Evolutionary conservation across 2,329 filamentous ascomycete species (phyloP), one percentile per base, ranked within the genome.

Genomic region (Zasmidium citrigriseum): DNA sequence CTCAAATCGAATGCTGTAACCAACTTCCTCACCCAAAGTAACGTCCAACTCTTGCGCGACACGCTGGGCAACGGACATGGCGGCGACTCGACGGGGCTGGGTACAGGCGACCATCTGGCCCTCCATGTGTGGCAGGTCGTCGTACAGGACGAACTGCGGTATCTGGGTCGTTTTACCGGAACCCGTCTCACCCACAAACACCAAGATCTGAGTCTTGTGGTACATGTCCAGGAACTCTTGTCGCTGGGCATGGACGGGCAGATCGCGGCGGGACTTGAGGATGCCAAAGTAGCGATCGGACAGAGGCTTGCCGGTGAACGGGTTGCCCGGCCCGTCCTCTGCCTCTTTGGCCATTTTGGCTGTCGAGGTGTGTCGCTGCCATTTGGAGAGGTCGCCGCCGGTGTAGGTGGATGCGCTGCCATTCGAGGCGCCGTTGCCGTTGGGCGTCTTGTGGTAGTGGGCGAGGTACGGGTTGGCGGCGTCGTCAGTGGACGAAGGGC

Each of bases 111-210:
- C 89, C 77, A 97, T 88, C 80, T 97, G 97, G 73, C 86, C 84
- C 67, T 88, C 87, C 63, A 86, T 80, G 70, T 98, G 91, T 23
- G 95, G 93, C 27, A 97, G 84, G 76, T 99, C 95, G 78, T 99
- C 95, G 82, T 89, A 98, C 44, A 99, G 86, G 65, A 99, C 93
- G 75, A 97, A 99, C 76, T 99, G 95, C 1, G 95, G 95, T 61
- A 99, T 98, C 81, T 99, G 95, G 0, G 95, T 99, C 3, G 95
- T 99, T 81, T 99, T 99, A 80, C 95, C 95, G 66, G 95, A 99
- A 86, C 96, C 95, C 9, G 95, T 99, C 82, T 99, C 95, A 80
- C 95, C 95, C 64, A 99, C 95, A 71, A 99, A 97, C 70, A 99
- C 95, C 61, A 99, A 86, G 67, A 99, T 97, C 78, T 99, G 95